Conservation (phyloP, 2,329 filamentous ascomycete species). For the Cladosporium sphaerospermum region DNA sequence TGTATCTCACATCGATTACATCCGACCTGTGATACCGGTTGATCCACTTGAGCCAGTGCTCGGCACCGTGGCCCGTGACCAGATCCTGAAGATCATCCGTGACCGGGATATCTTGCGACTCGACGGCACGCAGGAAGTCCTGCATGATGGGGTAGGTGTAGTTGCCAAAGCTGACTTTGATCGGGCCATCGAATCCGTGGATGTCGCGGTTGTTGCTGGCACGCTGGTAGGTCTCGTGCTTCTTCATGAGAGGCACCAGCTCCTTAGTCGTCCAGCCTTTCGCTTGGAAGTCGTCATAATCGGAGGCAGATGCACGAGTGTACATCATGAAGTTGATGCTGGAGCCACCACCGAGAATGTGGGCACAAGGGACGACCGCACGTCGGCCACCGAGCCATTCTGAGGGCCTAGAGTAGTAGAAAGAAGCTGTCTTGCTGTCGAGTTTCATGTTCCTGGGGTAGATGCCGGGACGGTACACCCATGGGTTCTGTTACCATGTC, state of each 20-base stretch:
- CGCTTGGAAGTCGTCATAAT: constrained; percentile 20
- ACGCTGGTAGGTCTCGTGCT: constrained; percentile 34
- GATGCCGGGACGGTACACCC: constrained; percentile 56
- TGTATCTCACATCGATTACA: not conserved
- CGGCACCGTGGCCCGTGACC: constrained; percentile 26
- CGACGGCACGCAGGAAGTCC: constrained; percentile 42
- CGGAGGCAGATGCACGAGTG: constrained; percentile 16
- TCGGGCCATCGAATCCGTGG: constrained; percentile 18
- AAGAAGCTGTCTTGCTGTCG: constrained; percentile 42
- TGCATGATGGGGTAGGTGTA: constrained; percentile 26
- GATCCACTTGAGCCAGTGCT: constrained; percentile 48
- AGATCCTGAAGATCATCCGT: constrained; percentile 40
- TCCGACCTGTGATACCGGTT: constrained; percentile 38
- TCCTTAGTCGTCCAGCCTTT: constrained; percentile 18
- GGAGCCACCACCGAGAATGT: constrained; percentile 54
- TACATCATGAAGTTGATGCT: constrained; percentile 33
- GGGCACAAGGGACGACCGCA: constrained; percentile 35
- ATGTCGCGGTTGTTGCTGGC: constrained; percentile 13
- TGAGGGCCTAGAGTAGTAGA: constrained; percentile 43
- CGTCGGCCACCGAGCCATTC: constrained; percentile 38
- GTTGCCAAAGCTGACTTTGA: constrained; percentile 15
- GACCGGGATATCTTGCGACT: constrained; percentile 67
- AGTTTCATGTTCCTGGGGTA: constrained; percentile 44
- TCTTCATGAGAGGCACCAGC: constrained; percentile 18
- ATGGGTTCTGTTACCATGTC: constrained; percentile 55